Conservation (phyloP, 1,284 basidiomycete genomes). For the Boletus smithii region DNA sequence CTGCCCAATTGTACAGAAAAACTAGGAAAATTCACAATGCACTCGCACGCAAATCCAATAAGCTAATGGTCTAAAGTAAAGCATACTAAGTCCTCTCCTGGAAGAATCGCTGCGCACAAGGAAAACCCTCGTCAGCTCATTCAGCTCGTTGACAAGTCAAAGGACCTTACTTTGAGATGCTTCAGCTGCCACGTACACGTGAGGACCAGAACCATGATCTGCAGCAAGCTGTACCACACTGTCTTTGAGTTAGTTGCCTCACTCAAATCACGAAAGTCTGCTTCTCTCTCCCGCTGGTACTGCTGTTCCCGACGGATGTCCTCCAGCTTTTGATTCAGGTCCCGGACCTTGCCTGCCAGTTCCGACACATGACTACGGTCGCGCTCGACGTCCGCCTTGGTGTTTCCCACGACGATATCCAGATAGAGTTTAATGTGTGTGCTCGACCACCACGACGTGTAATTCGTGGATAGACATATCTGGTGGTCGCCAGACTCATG, state of each 20-base stretch:
- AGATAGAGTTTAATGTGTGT: slow-evolving; percentile 94
- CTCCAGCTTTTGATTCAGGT: slow-evolving; percentile 89
- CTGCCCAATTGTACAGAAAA: neutral
- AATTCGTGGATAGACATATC: slow-evolving; percentile 91
- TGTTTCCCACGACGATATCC: slow-evolving; percentile 87
- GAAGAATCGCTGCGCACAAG: slow-evolving; percentile 67
- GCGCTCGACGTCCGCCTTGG: slow-evolving; percentile 78
- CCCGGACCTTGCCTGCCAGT: slow-evolving; percentile 81
- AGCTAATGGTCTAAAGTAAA: slow-evolving; percentile 32
- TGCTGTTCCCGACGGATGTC: slow-evolving; percentile 96
- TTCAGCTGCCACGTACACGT: slow-evolving; percentile 93
- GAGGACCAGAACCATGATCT: slow-evolving; percentile 80
- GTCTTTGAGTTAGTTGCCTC: slow-evolving; percentile 87
- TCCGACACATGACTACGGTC: slow-evolving; percentile 87
- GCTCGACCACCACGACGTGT: slow-evolving; percentile 79
- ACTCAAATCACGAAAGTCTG: slow-evolving; percentile 86
- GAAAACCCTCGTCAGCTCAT: slow-evolving; percentile 9
- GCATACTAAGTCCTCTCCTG: slow-evolving; percentile 79
- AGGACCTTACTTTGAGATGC: slow-evolving; percentile 74
- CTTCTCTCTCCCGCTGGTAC: slow-evolving; percentile 94
- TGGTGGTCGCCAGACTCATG: slow-evolving; percentile 96
- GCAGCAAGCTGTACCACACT: slow-evolving; percentile 89
- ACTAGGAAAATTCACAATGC: neutral
- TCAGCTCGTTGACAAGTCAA: neutral
- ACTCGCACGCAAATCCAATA: slow-evolving; percentile 8